Percentiles rank a stretch among this genome's conserved stretches.
These are phyloP conservation scores for Barnettozyma pratensis DNA, from an alignment of 805 yeast species.

Conservation along the genomic window DNA sequence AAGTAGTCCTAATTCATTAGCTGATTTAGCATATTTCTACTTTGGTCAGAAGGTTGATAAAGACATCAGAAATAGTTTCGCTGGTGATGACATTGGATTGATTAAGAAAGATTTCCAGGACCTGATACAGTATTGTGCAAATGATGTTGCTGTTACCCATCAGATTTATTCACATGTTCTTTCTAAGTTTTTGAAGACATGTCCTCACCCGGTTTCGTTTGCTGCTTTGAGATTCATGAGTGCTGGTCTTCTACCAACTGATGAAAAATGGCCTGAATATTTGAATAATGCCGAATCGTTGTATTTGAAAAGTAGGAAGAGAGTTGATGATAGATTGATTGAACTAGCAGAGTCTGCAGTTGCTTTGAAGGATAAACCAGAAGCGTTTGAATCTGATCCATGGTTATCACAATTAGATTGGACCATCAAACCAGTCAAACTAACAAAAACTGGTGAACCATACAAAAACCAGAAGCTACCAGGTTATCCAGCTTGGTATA, in stretches of 20 bases:
- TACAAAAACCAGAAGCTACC: constrained; percentile 73
- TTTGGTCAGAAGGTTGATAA: constrained; percentile 68
- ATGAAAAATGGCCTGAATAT: constrained; percentile 67
- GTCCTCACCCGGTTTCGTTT: constrained; percentile 94
- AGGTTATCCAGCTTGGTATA: constrained; percentile 94
- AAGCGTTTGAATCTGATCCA: constrained; percentile 56
- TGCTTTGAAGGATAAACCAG: constrained; percentile 35
- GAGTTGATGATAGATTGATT: constrained; percentile 54
- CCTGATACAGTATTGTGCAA: constrained; percentile 77
- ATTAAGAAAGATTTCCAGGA: constrained; percentile 52
- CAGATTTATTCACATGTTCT: constrained; percentile 61
- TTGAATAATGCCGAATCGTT: constrained; percentile 60
- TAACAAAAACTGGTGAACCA: constrained; percentile 66
- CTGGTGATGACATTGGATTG: constrained; percentile 45
- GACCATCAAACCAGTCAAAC: constrained; percentile 55
- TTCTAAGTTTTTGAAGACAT: constrained; percentile 58
- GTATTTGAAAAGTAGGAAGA: constrained; percentile 52
- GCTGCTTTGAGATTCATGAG: constrained; percentile 78
- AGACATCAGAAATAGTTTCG: constrained; percentile 58
- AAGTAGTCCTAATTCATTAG: constrained; percentile 74
- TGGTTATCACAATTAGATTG: constrained; percentile 92
- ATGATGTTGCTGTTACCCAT: constrained; percentile 75
- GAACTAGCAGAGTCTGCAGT: constrained; percentile 58
- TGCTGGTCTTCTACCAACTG: constrained; percentile 73
- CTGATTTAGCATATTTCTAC: constrained; percentile 74